phyloP scores from a whole-genome alignment of 2,329 filamentous ascomycete genomes.

The Microcyclospora pomicola region DNA sequence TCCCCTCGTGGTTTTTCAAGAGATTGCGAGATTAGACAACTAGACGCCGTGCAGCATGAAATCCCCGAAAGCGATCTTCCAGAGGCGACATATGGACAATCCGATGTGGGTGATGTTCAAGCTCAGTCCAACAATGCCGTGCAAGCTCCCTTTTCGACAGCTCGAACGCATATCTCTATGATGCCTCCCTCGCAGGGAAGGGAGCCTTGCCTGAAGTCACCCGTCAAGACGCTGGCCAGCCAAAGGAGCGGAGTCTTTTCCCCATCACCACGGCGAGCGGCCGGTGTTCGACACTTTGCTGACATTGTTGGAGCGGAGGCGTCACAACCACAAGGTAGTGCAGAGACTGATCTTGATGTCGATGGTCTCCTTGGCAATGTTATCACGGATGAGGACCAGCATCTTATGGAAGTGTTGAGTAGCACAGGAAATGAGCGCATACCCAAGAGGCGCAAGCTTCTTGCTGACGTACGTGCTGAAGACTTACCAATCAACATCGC shows the following conservation, averaged over 20 bases:
- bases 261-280: conserved; percentile 21
- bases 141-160: conserved; percentile 21
- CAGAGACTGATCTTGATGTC: conserved; percentile 19
- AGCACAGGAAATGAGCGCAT: conserved; percentile 8
- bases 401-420: conserved; percentile 15
- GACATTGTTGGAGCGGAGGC: conserved; percentile 17
- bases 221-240: conserved; percentile 9
- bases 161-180: conserved; percentile 24
- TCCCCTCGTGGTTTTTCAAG: too few species aligned
- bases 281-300: conserved; percentile 17
- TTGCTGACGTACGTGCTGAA: neutral
- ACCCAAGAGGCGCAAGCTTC: conserved; percentile 11
- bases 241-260: conserved; percentile 15
- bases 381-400: conserved; percentile 25
- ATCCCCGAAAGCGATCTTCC: conserved; percentile 18
- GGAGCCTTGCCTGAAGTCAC: conserved; percentile 7
- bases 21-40: neutral
- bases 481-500: neutral
- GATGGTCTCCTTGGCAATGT: conserved; percentile 19
- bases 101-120: conserved; percentile 6
- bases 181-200: conserved; percentile 14
- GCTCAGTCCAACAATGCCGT: conserved; percentile 7
- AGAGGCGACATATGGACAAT: neutral
- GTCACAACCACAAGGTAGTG: conserved; percentile 13
- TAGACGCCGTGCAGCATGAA: conserved; percentile 4